Evolutionary conservation across 1,284 basidiomycete genomes (phyloP), one percentile per base, ranked within the genome.

Genomic region (Serendipita sp.): DNA sequence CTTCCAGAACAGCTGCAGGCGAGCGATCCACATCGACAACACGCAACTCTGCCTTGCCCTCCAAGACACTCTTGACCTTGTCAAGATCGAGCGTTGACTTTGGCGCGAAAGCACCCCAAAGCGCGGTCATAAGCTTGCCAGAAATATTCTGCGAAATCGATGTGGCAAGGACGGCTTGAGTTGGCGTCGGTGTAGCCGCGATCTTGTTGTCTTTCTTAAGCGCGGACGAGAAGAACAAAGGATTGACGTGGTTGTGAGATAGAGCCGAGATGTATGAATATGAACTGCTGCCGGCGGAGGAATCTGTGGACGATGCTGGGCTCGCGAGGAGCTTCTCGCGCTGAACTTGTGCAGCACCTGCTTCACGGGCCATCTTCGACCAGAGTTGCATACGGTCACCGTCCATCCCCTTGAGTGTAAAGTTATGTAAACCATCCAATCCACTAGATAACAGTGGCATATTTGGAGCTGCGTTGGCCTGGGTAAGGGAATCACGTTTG

Each of bases 371-470:
- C 80, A 93, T 87, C 73, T 85, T 82, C 42, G 83, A 82, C 91
- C 90, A 93, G 1, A 93, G 77, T 68, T 93, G 91, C 86, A 91
- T 90, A 41, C 91, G 81, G 69, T 85, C 68, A 81, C 92, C 72
- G 67, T 88, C 90, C 65, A 78, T 72, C 66, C 91, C 88, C 42
- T 85, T 77, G 71, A 90, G 92, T 2, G 82, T 75, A 58, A 63
- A 63, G 50, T 63, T 34, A 41, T 53, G n/a, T 30, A 58, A 32
- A 8, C 53, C 53, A n/a, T 58, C 53, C 26, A 58, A 35, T 8
- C 53, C 53, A 58, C 53, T 58, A 8, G 53, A 30, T 12, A 58
- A 12, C 26, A 47, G 44, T 17, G 61, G 30, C 22, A 53, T 41
- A 60, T 49, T 41, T 17, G 41, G 17, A 8, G 35, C n/a, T 2